Evolutionary conservation across 495 filamentous ascomycete species (phyloP).

Genomic region (Ramalina intermedia): DNA sequence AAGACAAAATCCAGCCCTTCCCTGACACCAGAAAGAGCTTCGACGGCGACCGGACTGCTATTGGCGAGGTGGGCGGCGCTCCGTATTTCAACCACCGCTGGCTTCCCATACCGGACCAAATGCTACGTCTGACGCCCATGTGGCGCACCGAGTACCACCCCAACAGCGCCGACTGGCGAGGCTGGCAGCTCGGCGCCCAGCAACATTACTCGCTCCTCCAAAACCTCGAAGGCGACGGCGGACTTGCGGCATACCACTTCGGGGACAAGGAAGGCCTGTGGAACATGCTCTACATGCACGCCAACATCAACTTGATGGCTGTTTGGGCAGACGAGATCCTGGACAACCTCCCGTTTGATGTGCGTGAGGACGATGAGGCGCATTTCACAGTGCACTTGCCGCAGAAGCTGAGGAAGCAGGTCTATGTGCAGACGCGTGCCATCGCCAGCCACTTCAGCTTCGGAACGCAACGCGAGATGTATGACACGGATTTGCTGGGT

Average conservation of each 20-base stretch:
- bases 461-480: constrained; percentile 6
- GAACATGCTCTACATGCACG: constrained; percentile 12
- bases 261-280: constrained; percentile 4
- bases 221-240: constrained; percentile 11
- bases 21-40: background rate
- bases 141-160: constrained; percentile 3
- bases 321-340: constrained; percentile 12
- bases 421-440: constrained; percentile 5
- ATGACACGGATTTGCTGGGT: constrained; percentile 11
- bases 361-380: constrained; percentile 9
- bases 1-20: background rate
- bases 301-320: constrained; percentile 15
- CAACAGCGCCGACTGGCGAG: constrained; percentile 1
- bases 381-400: constrained; percentile 7
- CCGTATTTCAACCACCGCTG: constrained; percentile 13
- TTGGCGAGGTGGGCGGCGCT: background rate
- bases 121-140: constrained; percentile 6
- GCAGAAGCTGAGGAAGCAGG: background rate
- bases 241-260: constrained; percentile 9
- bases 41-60: background rate
- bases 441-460: constrained; percentile 11
- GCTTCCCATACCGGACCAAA: constrained; percentile 7
- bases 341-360: constrained; percentile 10
- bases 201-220: constrained; percentile 16
- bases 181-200: constrained; percentile 16